Evolutionary conservation across 345 rosid species (phyloP).

Genomic region (Eucalyptus sp.): DNA sequence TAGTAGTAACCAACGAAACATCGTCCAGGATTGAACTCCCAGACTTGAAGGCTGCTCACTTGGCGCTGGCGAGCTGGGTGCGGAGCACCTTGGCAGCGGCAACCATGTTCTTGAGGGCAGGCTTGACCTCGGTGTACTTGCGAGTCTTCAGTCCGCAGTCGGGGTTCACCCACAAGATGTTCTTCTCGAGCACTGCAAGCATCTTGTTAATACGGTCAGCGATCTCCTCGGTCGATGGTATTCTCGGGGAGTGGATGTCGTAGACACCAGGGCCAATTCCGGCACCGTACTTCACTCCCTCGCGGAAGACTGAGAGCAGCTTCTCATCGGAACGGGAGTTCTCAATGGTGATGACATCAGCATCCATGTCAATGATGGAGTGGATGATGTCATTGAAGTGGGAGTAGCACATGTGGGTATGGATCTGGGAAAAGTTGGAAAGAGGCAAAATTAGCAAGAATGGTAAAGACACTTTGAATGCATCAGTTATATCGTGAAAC

Average conservation of each 20-base stretch:
- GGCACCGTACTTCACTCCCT: slow-evolving; percentile 95
- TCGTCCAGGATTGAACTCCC: neutral
- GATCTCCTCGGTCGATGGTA: slow-evolving; percentile 85
- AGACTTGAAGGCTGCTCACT: slow-evolving; percentile 23
- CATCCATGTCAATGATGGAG: slow-evolving; percentile 96
- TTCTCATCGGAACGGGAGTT: slow-evolving; percentile 98
- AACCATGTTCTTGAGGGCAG: slow-evolving; percentile 86
- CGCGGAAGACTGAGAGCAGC: slow-evolving; percentile 94
- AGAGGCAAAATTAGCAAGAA: neutral
- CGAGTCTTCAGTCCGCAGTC: slow-evolving; percentile 97
- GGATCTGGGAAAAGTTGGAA: slow-evolving; percentile 34
- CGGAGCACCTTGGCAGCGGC: slow-evolving; percentile 90
- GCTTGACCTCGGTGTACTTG: slow-evolving; percentile 84
- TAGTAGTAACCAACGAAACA: neutral
- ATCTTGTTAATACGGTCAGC: slow-evolving; percentile 93
- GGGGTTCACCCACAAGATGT: slow-evolving; percentile 97
- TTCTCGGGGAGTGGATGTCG: slow-evolving; percentile 95
- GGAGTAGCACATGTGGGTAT: slow-evolving; percentile 99
- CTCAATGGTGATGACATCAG: slow-evolving; percentile 96
- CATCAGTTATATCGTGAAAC: neutral
- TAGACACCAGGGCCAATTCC: slow-evolving; percentile 97
- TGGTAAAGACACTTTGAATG: neutral
- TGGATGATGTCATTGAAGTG: slow-evolving; percentile 97
- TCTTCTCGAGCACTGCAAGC: slow-evolving; percentile 86
- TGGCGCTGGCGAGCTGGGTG: slow-evolving; percentile 71